Conservation (phyloP, 176 grass and related monocot species). For the Eremochloa ophiuroides region DNA sequence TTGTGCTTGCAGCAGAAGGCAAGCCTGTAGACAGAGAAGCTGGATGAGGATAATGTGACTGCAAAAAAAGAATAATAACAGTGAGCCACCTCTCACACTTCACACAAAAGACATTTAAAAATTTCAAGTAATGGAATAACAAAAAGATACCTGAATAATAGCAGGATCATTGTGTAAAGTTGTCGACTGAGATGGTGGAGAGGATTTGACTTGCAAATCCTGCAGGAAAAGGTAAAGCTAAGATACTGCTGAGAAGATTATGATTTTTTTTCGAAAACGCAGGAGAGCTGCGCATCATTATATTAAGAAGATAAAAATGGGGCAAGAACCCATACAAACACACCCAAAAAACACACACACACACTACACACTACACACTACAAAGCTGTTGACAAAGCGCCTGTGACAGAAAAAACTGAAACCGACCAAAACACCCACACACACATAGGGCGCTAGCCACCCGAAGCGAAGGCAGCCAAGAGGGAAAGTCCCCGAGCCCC, state of each 20-base stretch:
- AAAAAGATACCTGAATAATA: constrained; percentile 62
- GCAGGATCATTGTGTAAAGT: constrained; percentile 77
- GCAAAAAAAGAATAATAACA: constrained; percentile 24
- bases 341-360: too few species aligned
- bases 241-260: not conserved
- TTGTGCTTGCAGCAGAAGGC: constrained; percentile 55
- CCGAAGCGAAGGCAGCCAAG: too few species aligned
- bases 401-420: too few species aligned
- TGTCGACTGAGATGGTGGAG: constrained; percentile 59
- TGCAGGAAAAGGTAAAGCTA: constrained; percentile 38
- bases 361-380: too few species aligned
- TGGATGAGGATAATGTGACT: constrained; percentile 79
- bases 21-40: constrained; percentile 40
- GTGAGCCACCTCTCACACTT: not conserved
- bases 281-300: too few species aligned
- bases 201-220: constrained; percentile 94
- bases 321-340: too few species aligned
- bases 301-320: too few species aligned
- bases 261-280: too few species aligned
- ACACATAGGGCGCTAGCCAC: too few species aligned
- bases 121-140: constrained; percentile 10
- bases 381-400: too few species aligned
- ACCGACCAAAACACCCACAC: too few species aligned
- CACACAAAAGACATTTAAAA: not conserved
- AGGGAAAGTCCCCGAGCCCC: too few species aligned